A percentile compares a stretch with the other conserved stretches of the same genome.
phyloP scores from a whole-genome alignment of 2,329 filamentous ascomycete genomes.

The Exophiala sideris region DNA sequence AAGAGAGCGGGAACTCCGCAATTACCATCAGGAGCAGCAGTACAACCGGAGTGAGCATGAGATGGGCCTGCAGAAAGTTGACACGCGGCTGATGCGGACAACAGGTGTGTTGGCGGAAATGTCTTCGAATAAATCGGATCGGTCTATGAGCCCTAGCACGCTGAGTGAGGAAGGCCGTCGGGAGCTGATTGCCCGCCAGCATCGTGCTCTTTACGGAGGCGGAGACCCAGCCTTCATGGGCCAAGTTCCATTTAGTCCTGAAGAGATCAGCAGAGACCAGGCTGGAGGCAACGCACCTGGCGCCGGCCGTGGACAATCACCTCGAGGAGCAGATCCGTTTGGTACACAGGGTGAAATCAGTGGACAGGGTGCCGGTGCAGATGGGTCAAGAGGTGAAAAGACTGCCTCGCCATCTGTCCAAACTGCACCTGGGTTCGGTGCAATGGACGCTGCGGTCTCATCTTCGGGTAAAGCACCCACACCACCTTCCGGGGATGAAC shows the following conservation, averaged over 20 bases:
- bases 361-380: conserved; percentile 10
- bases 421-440: conserved; percentile 51
- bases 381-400: conserved; percentile 53
- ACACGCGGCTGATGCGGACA: conserved; percentile 29
- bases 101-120: conserved; percentile 65
- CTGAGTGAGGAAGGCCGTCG: conserved; percentile 96
- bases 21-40: conserved; percentile 99
- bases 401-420: conserved; percentile 57
- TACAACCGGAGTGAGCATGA: conserved; percentile 83
- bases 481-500: conserved; percentile 69
- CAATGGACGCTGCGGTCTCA: conserved; percentile 59
- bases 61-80: conserved; percentile 2
- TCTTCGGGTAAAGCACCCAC: conserved; percentile 79
- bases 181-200: conserved; percentile 92
- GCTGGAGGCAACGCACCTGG: conserved; percentile 48
- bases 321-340: conserved; percentile 73
- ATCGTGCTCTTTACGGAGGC: conserved; percentile 86
- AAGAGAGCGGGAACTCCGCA: conserved; percentile 96
- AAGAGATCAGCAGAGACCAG: conserved; percentile 64
- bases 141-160: conserved; percentile 75
- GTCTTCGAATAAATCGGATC: conserved; percentile 75
- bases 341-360: conserved; percentile 32
- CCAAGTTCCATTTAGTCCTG: conserved; percentile 64
- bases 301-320: conserved; percentile 70
- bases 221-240: conserved; percentile 65